These are phyloP conservation scores for Coniochaeta hoffmannii DNA, from an alignment of 2,329 filamentous ascomycete genomes.

Conservation along the genomic window DNA sequence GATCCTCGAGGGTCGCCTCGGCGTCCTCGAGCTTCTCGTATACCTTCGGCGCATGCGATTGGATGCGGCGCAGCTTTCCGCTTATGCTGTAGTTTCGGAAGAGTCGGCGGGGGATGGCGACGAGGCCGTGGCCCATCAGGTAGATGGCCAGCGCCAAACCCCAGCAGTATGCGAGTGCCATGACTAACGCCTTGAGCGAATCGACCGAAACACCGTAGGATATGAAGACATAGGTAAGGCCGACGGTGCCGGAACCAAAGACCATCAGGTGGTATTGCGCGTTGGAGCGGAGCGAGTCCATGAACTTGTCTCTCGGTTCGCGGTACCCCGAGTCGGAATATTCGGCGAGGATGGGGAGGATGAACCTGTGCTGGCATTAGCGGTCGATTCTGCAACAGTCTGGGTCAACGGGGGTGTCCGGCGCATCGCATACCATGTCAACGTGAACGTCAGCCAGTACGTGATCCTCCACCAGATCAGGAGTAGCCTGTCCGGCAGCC, in stretches of 20 bases:
- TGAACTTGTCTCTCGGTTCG: constrained; percentile 70
- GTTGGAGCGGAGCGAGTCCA: constrained; percentile 82
- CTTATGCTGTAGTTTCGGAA: constrained; percentile 74
- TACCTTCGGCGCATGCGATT: constrained; percentile 69
- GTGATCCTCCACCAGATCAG: constrained; percentile 89
- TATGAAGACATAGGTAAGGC: constrained; percentile 76
- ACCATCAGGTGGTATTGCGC: constrained; percentile 82
- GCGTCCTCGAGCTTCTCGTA: constrained; percentile 87
- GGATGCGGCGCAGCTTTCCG: constrained; percentile 64
- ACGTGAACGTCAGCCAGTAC: constrained; percentile 92
- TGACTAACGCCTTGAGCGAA: constrained; percentile 75
- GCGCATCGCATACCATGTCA: constrained; percentile 67
- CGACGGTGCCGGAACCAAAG: constrained; percentile 60
- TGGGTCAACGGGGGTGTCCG: background rate
- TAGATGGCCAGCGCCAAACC: constrained; percentile 88
- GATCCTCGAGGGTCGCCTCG: constrained; percentile 66
- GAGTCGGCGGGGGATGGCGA: constrained; percentile 77
- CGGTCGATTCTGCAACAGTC: constrained; percentile 7
- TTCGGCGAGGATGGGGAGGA: constrained; percentile 87
- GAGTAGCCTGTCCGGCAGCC: constrained; percentile 71
- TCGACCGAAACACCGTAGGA: constrained; percentile 65
- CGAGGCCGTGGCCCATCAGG: constrained; percentile 93
- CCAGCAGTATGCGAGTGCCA: constrained; percentile 94
- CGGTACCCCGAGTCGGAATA: constrained; percentile 92
- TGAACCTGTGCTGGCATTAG: constrained; percentile 52